Evolutionary conservation across 202 grass and related monocot species (phyloP).

Genomic region (Setaria italica): DNA sequence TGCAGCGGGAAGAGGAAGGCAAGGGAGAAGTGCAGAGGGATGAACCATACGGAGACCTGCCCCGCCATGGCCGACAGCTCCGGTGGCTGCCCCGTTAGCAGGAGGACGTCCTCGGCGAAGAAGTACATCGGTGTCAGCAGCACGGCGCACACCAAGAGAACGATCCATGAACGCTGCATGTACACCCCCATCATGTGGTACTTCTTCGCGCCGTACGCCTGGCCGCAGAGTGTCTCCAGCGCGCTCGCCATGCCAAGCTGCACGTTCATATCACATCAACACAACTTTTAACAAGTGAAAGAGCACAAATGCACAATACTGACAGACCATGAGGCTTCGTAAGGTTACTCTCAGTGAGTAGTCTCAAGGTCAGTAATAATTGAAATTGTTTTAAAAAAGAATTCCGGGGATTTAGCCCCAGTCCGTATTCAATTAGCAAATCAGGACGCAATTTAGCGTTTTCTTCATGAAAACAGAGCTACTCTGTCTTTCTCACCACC

Average conservation of each 20-base stretch:
- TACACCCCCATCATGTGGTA: not conserved
- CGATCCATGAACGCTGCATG: not conserved
- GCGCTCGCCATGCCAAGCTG: conserved; percentile 4
- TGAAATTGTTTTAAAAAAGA: no score
- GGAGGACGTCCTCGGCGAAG: not conserved
- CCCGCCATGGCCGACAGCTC: not conserved
- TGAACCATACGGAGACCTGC: not conserved
- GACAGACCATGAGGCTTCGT: no score
- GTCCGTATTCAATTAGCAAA: no score
- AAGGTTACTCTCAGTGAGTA: no score
- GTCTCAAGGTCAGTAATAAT: no score
- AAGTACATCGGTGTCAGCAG: not conserved
- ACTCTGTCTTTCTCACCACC: no score
- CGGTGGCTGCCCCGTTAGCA: not conserved
- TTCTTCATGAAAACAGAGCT: no score
- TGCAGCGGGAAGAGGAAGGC: not conserved
- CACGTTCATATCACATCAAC: not conserved
- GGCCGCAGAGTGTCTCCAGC: not conserved
- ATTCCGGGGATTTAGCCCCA: no score
- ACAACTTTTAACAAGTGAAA: not conserved
- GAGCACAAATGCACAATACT: not conserved
- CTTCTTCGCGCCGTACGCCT: not conserved
- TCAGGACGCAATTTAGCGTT: no score
- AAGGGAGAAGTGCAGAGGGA: not conserved
- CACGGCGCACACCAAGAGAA: not conserved